These are phyloP conservation scores for Carex cristatella DNA, from an alignment of 176 grass and related monocot genomes.

Conservation along the genomic window DNA sequence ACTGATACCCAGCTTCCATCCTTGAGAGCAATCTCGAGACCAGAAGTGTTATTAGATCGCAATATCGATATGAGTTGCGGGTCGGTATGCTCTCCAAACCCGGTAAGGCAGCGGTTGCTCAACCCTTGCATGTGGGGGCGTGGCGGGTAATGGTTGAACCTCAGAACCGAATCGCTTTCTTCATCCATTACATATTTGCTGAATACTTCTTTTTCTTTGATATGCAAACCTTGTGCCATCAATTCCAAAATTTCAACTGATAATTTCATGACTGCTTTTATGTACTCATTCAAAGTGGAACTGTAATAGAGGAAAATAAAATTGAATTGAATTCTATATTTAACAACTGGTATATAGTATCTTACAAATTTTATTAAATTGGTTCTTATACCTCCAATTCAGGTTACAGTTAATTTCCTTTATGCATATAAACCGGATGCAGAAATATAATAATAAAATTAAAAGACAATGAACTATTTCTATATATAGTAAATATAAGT, in stretches of 20 bases:
- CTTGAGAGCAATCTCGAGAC: conserved; percentile 55
- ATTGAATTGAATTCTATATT: not conserved
- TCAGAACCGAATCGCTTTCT: conserved; percentile 62
- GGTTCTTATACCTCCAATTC: not conserved
- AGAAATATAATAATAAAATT: not conserved
- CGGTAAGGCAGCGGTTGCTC: conserved; percentile 40
- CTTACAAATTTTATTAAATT: not conserved
- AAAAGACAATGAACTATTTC: not conserved
- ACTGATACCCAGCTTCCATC: conserved; percentile 66
- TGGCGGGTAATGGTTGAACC: conserved; percentile 85
- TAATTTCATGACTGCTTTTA: conserved; percentile 50
- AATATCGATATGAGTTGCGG: conserved; percentile 86
- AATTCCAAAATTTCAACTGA: conserved; percentile 57
- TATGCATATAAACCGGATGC: not conserved
- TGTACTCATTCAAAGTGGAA: conserved; percentile 58
- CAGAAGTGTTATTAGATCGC: conserved; percentile 74
- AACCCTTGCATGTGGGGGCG: conserved; percentile 28
- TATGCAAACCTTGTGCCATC: conserved; percentile 67
- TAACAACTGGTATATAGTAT: not conserved
- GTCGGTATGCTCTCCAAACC: conserved; percentile 97
- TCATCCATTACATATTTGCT: conserved; percentile 47
- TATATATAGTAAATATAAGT: too few species aligned
- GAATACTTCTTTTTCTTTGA: conserved; percentile 32
- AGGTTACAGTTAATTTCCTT: not conserved
- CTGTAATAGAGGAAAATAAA: conserved; percentile 20